phyloP scores from a whole-genome alignment of 768 basidiomycete genomes.

The Phylloporus arenicola region DNA sequence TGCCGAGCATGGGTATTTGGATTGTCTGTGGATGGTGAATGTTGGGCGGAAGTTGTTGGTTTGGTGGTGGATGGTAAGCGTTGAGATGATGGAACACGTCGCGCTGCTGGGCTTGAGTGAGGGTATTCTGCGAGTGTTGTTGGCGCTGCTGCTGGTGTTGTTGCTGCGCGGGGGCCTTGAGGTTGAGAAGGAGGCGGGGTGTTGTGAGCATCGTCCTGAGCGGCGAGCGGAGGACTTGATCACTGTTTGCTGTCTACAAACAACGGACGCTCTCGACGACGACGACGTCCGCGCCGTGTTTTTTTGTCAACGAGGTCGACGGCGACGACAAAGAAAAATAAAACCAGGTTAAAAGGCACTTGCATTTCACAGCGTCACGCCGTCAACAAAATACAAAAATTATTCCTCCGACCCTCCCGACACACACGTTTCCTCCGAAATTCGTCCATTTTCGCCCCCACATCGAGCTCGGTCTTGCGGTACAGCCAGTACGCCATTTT shows the following conservation, averaged over 20 bases:
- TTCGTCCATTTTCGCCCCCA: background rate
- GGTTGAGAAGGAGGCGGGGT: constrained; percentile 30
- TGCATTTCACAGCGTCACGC: constrained; percentile 8
- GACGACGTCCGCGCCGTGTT: constrained; percentile 1
- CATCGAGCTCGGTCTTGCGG: constrained; percentile 34
- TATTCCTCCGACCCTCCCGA: constrained; percentile 70
- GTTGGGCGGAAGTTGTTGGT: constrained; percentile 27
- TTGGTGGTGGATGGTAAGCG: constrained; percentile 22
- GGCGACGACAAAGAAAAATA: constrained; percentile 4
- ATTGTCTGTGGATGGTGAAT: constrained; percentile 40
- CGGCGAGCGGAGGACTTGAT: constrained; percentile 17
- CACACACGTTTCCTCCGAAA: constrained; percentile 56
- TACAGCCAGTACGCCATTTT: constrained; percentile 90
- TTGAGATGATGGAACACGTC: constrained; percentile 27
- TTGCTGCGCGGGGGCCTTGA: constrained; percentile 24
- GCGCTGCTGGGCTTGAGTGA: constrained; percentile 22
- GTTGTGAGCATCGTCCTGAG: constrained; percentile 30
- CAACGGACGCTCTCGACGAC: constrained; percentile 24
- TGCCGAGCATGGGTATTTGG: constrained; percentile 67
- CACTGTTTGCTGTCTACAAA: constrained; percentile 29
- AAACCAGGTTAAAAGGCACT: background rate
- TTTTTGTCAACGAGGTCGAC: constrained; percentile 6
- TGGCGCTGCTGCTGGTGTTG: constrained; percentile 18
- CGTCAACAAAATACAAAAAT: constrained; percentile 59
- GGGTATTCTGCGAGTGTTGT: constrained; percentile 26